Evolutionary conservation across 2,329 filamentous ascomycete genomes (phyloP).

Genomic region (Daldinia sp.): DNA sequence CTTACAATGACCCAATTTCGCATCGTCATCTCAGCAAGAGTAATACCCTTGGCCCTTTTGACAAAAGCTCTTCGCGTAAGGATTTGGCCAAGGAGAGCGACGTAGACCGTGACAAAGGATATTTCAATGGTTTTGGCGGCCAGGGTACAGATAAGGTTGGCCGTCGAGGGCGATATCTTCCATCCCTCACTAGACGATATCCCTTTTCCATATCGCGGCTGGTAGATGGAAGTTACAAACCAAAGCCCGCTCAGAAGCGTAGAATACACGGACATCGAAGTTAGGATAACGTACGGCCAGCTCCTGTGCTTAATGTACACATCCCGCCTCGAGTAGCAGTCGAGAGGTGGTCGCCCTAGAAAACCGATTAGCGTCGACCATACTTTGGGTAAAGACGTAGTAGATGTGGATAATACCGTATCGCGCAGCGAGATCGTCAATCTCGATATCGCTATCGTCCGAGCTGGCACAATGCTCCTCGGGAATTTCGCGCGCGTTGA

Average conservation of each 20-base stretch:
- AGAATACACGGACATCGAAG: conserved; percentile 66
- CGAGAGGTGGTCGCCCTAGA: conserved; percentile 41
- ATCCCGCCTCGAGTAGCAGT: conserved; percentile 44
- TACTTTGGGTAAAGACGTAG: background rate
- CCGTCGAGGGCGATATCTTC: conserved; percentile 66
- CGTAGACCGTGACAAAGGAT: conserved; percentile 79
- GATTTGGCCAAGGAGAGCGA: conserved; percentile 77
- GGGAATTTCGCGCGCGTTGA: conserved; percentile 20
- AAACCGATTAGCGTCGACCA: conserved; percentile 13
- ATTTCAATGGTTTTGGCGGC: conserved; percentile 81
- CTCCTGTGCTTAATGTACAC: conserved; percentile 44
- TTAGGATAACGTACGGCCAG: conserved; percentile 60
- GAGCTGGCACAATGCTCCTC: conserved; percentile 20
- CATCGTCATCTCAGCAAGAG: conserved; percentile 80
- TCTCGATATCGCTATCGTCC: conserved; percentile 35
- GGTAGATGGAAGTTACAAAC: conserved; percentile 66
- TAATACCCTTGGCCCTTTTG: conserved; percentile 69
- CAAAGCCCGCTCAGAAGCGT: conserved; percentile 72
- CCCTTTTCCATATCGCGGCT: conserved; percentile 67
- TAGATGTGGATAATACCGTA: conserved; percentile 32
- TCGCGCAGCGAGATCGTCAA: conserved; percentile 33
- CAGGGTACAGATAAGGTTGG: conserved; percentile 72
- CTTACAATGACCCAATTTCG: conserved; percentile 71
- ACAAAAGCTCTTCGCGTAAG: conserved; percentile 74
- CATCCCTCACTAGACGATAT: conserved; percentile 62